Evolutionary conservation across 2,329 filamentous ascomycete species (phyloP).

Genomic region (Penicillium sp.): DNA sequence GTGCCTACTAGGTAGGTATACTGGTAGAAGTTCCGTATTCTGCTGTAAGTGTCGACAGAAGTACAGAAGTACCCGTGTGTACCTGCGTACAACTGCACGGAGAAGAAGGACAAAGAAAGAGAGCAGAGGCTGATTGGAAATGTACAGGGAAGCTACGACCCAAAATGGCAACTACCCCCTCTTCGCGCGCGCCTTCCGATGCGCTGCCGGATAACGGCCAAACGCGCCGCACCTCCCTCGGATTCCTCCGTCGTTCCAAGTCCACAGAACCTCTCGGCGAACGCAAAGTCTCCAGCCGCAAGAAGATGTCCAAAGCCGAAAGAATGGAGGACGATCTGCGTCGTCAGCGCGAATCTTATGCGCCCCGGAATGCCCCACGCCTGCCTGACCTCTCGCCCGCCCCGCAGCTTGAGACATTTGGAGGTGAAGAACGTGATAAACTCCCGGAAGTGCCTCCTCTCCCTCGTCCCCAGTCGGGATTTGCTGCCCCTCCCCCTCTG

Average conservation of each 20-base stretch:
- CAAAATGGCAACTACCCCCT: constrained; percentile 36
- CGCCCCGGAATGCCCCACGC: constrained; percentile 60
- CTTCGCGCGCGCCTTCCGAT: constrained; percentile 34
- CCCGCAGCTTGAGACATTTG: constrained; percentile 56
- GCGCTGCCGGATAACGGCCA: constrained; percentile 33
- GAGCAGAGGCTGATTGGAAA: not conserved
- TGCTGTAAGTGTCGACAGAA: not conserved
- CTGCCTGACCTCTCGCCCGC: constrained; percentile 47
- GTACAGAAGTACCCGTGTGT: not conserved
- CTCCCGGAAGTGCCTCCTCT: constrained; percentile 54
- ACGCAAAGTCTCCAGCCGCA: constrained; percentile 44
- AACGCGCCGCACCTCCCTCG: constrained; percentile 50
- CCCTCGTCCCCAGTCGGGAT: constrained; percentile 25
- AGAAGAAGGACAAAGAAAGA: not conserved
- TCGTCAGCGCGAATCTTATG: constrained; percentile 54
- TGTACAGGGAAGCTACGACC: constrained; percentile 13
- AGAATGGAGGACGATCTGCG: constrained; percentile 52
- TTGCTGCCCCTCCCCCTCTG: constrained; percentile 24
- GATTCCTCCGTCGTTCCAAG: constrained; percentile 66
- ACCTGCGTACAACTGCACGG: not conserved
- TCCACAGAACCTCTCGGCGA: constrained; percentile 62
- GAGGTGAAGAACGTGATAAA: constrained; percentile 63
- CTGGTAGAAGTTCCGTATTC: not conserved
- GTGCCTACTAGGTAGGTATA: not conserved
- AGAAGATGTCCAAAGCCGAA: constrained; percentile 40